Evolutionary conservation across 2,329 filamentous ascomycete species (phyloP).

Genomic region (Talaromyces rugulosus): DNA sequence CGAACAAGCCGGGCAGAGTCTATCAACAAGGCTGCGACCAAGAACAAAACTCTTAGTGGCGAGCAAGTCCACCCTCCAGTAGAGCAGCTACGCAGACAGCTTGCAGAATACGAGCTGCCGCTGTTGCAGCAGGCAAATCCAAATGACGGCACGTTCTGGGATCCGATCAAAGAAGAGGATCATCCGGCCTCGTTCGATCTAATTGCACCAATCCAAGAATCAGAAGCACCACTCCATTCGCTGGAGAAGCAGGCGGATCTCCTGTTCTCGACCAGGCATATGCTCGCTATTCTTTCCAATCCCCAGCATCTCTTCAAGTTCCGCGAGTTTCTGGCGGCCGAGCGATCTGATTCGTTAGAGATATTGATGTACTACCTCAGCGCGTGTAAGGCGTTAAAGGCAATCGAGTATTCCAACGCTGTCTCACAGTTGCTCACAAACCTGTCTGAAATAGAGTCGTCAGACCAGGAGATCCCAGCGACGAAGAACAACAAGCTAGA

Average conservation of each 20-base stretch:
- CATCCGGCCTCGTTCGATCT: conserved; percentile 27
- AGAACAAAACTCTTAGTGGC: background rate
- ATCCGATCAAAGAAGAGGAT: conserved; percentile 27
- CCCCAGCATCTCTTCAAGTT: conserved; percentile 61
- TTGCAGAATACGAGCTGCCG: conserved; percentile 24
- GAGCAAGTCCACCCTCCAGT: conserved; percentile 4
- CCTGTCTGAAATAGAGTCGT: conserved; percentile 55
- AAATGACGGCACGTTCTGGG: conserved; percentile 22
- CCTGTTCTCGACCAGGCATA: conserved; percentile 63
- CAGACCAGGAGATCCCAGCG: conserved; percentile 44
- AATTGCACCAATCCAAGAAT: conserved; percentile 26
- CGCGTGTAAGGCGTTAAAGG: conserved; percentile 64
- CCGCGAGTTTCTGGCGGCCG: conserved; percentile 59
- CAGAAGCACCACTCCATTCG: conserved; percentile 38
- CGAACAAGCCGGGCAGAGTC: background rate
- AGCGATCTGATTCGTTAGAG: conserved; percentile 60
- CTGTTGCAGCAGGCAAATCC: conserved; percentile 25
- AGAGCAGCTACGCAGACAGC: conserved; percentile 24
- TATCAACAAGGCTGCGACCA: background rate
- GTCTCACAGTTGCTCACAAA: conserved; percentile 58
- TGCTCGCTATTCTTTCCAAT: conserved; percentile 62
- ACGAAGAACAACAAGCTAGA: conserved; percentile 59
- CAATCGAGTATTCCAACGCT: conserved; percentile 63
- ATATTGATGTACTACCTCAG: conserved; percentile 69
- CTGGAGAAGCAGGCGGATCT: conserved; percentile 62